A percentile compares a stretch with the other conserved stretches of the same genome.
Evolutionary conservation across 2,329 filamentous ascomycete genomes (phyloP).

Genomic region (Pseudocercospora macadamiae): DNA sequence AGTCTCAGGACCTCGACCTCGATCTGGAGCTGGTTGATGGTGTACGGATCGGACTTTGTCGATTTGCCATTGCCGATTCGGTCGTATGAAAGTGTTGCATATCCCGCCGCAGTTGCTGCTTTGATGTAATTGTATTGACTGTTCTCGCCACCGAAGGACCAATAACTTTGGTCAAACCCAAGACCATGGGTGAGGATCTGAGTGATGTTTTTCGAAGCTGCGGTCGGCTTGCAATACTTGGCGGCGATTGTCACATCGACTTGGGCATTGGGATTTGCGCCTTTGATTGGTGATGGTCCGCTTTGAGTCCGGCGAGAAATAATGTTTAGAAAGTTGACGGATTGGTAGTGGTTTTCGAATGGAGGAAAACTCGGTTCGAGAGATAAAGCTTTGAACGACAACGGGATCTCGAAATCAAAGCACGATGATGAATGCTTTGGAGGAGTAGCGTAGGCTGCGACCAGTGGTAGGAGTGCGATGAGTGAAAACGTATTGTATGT

Average conservation of each 20-base stretch:
- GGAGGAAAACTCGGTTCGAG: constrained; percentile 17
- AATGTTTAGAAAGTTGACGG: constrained; percentile 18
- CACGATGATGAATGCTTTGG: constrained; percentile 7
- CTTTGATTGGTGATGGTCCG: constrained; percentile 12
- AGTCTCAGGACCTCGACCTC: constrained; percentile 21
- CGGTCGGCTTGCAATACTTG: constrained; percentile 21
- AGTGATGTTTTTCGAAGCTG: constrained; percentile 7
- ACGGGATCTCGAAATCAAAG: constrained; percentile 14
- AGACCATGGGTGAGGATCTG: constrained; percentile 29
- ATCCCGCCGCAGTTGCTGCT: constrained; percentile 21
- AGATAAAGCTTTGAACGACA: constrained; percentile 16
- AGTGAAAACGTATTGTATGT: neutral
- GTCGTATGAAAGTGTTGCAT: constrained; percentile 25
- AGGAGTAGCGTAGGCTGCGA: neutral
- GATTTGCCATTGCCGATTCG: constrained; percentile 25
- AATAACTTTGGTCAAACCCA: constrained; percentile 28
- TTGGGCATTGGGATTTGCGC: constrained; percentile 8
- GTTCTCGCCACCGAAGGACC: constrained; percentile 20
- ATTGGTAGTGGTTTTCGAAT: constrained; percentile 23
- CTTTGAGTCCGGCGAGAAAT: constrained; percentile 11
- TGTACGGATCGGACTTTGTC: constrained; percentile 21
- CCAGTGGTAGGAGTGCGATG: neutral
- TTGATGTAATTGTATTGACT: constrained; percentile 27
- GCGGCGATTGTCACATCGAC: constrained; percentile 23
- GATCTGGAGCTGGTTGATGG: constrained; percentile 19